These are phyloP conservation scores for Chaetomium tenue DNA, from an alignment of 495 filamentous ascomycete genomes.

Conservation along the genomic window DNA sequence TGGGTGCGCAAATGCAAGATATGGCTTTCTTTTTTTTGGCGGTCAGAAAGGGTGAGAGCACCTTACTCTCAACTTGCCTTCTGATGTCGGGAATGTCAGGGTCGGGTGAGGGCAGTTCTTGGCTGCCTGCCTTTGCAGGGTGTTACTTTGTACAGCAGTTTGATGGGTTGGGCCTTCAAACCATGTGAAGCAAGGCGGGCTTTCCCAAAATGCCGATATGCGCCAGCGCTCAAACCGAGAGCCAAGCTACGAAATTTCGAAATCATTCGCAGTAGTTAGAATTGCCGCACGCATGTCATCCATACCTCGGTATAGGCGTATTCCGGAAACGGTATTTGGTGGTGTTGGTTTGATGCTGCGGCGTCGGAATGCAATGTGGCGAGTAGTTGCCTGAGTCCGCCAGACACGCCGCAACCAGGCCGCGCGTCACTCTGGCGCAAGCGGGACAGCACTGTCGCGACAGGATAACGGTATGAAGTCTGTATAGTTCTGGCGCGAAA, in stretches of 20 bases:
- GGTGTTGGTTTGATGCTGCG: not conserved
- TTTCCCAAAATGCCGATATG: not conserved
- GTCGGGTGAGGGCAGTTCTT: not conserved
- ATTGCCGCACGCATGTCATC: not conserved
- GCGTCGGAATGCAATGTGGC: slow-evolving; percentile 11
- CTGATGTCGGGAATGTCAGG: not conserved
- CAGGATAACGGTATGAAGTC: not conserved
- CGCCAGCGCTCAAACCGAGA: not conserved
- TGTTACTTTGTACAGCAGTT: not conserved
- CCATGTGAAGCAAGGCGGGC: not conserved
- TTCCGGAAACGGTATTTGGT: not conserved
- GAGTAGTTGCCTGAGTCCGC: not conserved
- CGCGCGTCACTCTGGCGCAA: slow-evolving; percentile 12
- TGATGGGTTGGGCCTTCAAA: not conserved
- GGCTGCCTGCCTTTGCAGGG: not conserved
- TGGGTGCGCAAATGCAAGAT: not conserved
- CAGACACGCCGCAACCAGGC: not conserved
- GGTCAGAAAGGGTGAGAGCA: not conserved
- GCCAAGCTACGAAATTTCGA: not conserved
- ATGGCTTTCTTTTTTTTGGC: not conserved
- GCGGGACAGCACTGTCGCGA: not conserved
- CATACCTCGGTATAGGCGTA: not conserved
- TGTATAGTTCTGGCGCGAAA: not conserved
- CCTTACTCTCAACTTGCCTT: not conserved
- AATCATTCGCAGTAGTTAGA: not conserved